A percentile compares a stretch with the other conserved stretches of the same genome.
Conservation (phyloP, 2,329 filamentous ascomycete species). For the Ophiostoma montium region DNA sequence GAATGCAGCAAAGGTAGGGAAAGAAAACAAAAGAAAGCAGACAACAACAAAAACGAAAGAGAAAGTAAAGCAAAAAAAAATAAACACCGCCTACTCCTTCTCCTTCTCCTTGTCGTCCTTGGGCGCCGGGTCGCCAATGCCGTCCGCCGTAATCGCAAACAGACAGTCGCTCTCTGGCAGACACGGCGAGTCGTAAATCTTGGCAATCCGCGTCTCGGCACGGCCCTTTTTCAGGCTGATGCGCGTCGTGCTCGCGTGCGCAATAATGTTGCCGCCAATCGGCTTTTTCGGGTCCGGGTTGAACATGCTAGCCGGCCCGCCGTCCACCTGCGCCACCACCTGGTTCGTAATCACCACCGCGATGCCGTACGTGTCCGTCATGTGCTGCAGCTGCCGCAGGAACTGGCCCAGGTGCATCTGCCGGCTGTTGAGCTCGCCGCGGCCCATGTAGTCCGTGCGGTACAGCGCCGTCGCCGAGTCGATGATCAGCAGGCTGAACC, state of each 20-base stretch:
- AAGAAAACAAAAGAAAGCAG: neutral
- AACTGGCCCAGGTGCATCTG: slow-evolving; percentile 84
- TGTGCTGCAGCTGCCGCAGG: slow-evolving; percentile 67
- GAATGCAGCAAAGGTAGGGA: neutral
- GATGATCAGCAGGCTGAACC: slow-evolving; percentile 89
- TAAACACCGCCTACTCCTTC: slow-evolving; percentile 1
- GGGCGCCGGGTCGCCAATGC: slow-evolving; percentile 86
- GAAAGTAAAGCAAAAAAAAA: neutral
- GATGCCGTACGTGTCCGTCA: slow-evolving; percentile 80
- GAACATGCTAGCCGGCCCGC: slow-evolving; percentile 93
- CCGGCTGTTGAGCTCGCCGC: slow-evolving; percentile 86
- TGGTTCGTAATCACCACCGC: slow-evolving; percentile 98
- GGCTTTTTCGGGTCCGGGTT: slow-evolving; percentile 99
- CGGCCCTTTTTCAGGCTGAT: slow-evolving; percentile 92
- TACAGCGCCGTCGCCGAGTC: slow-evolving; percentile 94
- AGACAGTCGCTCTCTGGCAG: slow-evolving; percentile 90
- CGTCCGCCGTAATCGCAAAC: slow-evolving; percentile 94
- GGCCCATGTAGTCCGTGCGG: slow-evolving; percentile 90
- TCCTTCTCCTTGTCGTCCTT: slow-evolving; percentile 73
- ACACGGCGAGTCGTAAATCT: slow-evolving; percentile 98
- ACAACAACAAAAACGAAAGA: neutral
- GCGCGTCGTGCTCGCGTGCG: slow-evolving; percentile 88
- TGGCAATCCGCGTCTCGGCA: slow-evolving; percentile 90
- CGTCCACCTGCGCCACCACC: slow-evolving; percentile 95
- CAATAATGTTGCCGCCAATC: slow-evolving; percentile 97